phyloP scores from a whole-genome alignment of 352 stramenopile species.

The Phytophthora multivora region DNA sequence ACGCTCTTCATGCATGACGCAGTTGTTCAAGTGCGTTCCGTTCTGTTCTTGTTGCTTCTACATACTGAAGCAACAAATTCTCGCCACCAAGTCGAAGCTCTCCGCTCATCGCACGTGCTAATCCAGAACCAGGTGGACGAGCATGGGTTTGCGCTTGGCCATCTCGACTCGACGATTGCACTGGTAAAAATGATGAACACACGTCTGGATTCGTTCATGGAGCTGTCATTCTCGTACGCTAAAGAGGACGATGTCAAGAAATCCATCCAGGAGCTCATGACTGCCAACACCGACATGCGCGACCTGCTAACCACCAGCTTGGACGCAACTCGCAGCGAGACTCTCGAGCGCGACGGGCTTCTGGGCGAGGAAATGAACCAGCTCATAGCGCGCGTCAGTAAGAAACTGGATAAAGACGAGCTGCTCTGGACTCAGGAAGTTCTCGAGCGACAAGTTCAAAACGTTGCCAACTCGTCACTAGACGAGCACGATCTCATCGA shows the following conservation, averaged over 20 bases:
- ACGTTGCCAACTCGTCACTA: constrained; percentile 64
- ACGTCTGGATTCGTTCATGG: constrained; percentile 65
- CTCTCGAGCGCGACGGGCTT: constrained; percentile 51
- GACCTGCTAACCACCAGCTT: constrained; percentile 55
- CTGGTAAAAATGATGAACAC: constrained; percentile 71
- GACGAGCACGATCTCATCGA: constrained; percentile 67
- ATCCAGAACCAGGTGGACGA: constrained; percentile 41
- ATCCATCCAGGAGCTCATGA: constrained; percentile 67
- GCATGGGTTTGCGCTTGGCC: constrained; percentile 55
- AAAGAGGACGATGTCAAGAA: constrained; percentile 81
- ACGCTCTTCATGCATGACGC: constrained; percentile 43
- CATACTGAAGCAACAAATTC: constrained; percentile 47
- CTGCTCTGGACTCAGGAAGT: constrained; percentile 79
- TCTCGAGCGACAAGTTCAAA: constrained; percentile 66
- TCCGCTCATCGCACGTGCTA: constrained; percentile 35
- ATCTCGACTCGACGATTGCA: constrained; percentile 55
- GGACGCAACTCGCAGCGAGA: constrained; percentile 47
- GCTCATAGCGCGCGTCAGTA: constrained; percentile 65
- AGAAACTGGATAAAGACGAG: constrained; percentile 80
- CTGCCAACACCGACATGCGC: constrained; percentile 44
- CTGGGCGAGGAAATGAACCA: constrained; percentile 68
- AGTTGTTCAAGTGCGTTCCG: constrained; percentile 62
- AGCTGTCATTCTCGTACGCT: constrained; percentile 65
- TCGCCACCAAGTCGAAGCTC: constrained; percentile 33
- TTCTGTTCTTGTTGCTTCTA: constrained; percentile 57